Evolutionary conservation across 495 filamentous ascomycete species (phyloP).

Genomic region (Penicillium egyptiacum): DNA sequence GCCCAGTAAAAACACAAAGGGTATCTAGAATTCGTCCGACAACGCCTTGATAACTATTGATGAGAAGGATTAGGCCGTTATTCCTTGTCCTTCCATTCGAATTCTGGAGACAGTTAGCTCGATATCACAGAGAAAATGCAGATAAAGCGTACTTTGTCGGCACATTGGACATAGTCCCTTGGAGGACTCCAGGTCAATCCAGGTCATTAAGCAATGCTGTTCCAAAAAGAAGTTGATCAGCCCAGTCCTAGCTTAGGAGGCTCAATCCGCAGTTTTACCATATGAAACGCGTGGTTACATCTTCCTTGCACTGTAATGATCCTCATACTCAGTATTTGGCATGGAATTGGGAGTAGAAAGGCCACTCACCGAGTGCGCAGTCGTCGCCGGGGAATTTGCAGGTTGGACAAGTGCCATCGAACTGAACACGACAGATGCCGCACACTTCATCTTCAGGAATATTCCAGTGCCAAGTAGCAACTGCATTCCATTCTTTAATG

Average conservation of each 20-base stretch:
- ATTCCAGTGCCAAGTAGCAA: slow-evolving; percentile 97
- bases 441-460: slow-evolving; percentile 97
- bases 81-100: slow-evolving; percentile 63
- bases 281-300: slow-evolving; percentile 96
- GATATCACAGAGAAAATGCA: slow-evolving; percentile 5
- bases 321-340: neutral
- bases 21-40: slow-evolving; percentile 16
- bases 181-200: slow-evolving; percentile 91
- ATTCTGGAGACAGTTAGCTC: slow-evolving; percentile 51
- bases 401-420: slow-evolving; percentile 94
- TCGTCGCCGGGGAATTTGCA: slow-evolving; percentile 98
- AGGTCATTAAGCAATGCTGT: slow-evolving; percentile 92
- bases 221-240: slow-evolving; percentile 1
- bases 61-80: slow-evolving; percentile 25
- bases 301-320: slow-evolving; percentile 74
- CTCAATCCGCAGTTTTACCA: slow-evolving; percentile 58
- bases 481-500: slow-evolving; percentile 87
- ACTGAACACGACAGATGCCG: slow-evolving; percentile 96
- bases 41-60: slow-evolving; percentile 14
- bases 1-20: slow-evolving; percentile 1
- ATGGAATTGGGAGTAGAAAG: slow-evolving; percentile 3
- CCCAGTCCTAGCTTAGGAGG: slow-evolving; percentile 3
- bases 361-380: slow-evolving; percentile 75
- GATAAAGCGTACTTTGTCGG: slow-evolving; percentile 71
- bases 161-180: slow-evolving; percentile 98